phyloP scores from a whole-genome alignment of 2,329 filamentous ascomycete species.

The Penicillium sp. region DNA sequence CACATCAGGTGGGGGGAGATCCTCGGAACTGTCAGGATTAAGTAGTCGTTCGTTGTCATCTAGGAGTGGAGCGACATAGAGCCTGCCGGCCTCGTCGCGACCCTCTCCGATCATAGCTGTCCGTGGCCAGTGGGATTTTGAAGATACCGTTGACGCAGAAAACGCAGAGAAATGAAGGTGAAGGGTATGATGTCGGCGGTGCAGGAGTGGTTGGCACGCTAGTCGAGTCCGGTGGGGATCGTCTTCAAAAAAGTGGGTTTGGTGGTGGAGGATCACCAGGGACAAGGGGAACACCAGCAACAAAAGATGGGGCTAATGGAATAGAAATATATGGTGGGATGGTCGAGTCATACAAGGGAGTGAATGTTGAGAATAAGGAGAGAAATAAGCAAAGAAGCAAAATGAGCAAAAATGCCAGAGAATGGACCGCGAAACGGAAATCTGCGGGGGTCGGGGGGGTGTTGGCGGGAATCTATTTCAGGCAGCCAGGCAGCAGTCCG shows the following conservation, averaged over 20 bases:
- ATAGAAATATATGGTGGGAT: not conserved
- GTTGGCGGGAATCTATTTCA: not conserved
- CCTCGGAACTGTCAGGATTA: slow-evolving; percentile 38
- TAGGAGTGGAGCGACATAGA: slow-evolving; percentile 34
- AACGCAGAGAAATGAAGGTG: slow-evolving; percentile 9
- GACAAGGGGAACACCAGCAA: slow-evolving; percentile 1
- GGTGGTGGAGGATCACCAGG: slow-evolving; percentile 16
- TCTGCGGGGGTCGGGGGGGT: too few species aligned
- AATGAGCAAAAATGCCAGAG: not conserved
- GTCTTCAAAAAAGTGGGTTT: slow-evolving; percentile 17
- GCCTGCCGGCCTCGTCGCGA: slow-evolving; percentile 31
- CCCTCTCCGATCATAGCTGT: slow-evolving; percentile 32
- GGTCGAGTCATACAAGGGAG: not conserved
- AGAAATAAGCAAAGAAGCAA: not conserved
- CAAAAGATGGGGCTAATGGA: not conserved
- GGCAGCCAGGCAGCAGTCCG: not conserved
- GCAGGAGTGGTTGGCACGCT: slow-evolving; percentile 20
- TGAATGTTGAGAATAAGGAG: not conserved
- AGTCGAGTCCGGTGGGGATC: slow-evolving; percentile 18
- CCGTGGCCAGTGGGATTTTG: not conserved
- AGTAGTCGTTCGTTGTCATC: slow-evolving; percentile 35
- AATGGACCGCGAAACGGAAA: not conserved
- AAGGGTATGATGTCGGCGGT: slow-evolving; percentile 18
- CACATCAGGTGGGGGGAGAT: slow-evolving; percentile 29
- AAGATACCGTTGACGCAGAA: not conserved